phyloP scores from a whole-genome alignment of 306 rosid genomes.

The Lagenaria siceraria region DNA sequence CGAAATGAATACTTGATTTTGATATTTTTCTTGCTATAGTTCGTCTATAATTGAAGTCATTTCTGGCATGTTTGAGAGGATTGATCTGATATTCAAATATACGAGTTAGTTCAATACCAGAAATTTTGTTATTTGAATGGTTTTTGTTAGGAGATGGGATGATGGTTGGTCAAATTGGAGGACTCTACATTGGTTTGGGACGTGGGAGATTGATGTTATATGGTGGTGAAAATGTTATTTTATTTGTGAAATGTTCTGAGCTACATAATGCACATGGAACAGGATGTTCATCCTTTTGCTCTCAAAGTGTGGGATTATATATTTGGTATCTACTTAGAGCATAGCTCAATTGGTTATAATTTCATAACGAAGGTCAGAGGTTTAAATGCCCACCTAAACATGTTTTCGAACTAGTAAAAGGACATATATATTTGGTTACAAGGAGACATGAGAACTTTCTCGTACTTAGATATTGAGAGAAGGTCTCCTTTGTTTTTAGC shows the following conservation, averaged over 20 bases:
- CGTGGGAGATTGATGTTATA: neutral
- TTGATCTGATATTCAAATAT: neutral
- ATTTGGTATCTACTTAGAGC: neutral
- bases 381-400: neutral
- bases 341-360: neutral
- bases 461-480: neutral
- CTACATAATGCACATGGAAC: neutral
- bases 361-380: too few species aligned
- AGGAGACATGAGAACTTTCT: neutral
- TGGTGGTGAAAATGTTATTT: neutral
- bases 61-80: neutral
- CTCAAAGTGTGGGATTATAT: neutral
- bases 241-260: neutral
- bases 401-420: neutral
- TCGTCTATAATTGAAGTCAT: neutral
- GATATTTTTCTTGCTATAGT: neutral
- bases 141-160: neutral
- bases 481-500: neutral
- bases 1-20: neutral
- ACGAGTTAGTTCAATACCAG: neutral
- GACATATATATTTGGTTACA: neutral
- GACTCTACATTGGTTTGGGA: neutral
- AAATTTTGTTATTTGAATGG: neutral
- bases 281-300: neutral
- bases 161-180: neutral